Conservation (phyloP, 768 basidiomycete genomes). For the Lentinula raphanica region DNA sequence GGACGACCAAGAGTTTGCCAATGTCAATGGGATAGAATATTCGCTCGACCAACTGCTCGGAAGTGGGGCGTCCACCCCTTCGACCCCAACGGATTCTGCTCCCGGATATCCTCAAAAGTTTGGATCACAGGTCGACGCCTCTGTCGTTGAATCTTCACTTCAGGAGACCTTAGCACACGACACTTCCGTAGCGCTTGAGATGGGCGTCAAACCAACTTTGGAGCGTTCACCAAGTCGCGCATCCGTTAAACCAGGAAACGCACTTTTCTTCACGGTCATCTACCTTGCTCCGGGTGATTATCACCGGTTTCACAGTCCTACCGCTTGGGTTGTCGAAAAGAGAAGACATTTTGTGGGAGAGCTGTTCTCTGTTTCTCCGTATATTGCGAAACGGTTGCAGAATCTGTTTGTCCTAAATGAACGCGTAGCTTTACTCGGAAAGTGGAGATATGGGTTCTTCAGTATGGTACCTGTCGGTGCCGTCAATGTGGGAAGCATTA, state of each 20-base stretch:
- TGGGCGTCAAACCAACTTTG: slow-evolving; percentile 50
- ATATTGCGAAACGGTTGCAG: slow-evolving; percentile 85
- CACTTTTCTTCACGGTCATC: slow-evolving; percentile 89
- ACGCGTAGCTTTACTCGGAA: slow-evolving; percentile 88
- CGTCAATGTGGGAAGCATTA: slow-evolving; percentile 96
- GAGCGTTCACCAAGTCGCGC: slow-evolving; percentile 30
- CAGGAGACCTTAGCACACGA: slow-evolving; percentile 62
- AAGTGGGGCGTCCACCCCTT: slow-evolving; percentile 31
- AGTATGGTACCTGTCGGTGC: slow-evolving; percentile 97
- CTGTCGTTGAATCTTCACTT: slow-evolving; percentile 55
- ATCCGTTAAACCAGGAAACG: slow-evolving; percentile 58
- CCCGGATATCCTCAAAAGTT: slow-evolving; percentile 44
- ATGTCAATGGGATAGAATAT: slow-evolving; percentile 96
- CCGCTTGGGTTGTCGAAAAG: slow-evolving; percentile 96
- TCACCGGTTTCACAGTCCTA: slow-evolving; percentile 94
- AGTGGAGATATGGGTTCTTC: slow-evolving; percentile 96
- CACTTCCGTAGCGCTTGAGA: slow-evolving; percentile 63
- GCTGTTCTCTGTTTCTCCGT: slow-evolving; percentile 93
- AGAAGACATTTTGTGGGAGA: slow-evolving; percentile 95
- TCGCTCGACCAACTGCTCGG: slow-evolving; percentile 89
- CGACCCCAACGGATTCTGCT: slow-evolving; percentile 28
- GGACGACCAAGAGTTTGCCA: slow-evolving; percentile 86
- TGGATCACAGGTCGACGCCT: slow-evolving; percentile 69
- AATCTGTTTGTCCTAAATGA: slow-evolving; percentile 98
- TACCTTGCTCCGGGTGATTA: slow-evolving; percentile 99